Conservation (phyloP, 768 basidiomycete species). For the Aureoboletus auriporus region DNA sequence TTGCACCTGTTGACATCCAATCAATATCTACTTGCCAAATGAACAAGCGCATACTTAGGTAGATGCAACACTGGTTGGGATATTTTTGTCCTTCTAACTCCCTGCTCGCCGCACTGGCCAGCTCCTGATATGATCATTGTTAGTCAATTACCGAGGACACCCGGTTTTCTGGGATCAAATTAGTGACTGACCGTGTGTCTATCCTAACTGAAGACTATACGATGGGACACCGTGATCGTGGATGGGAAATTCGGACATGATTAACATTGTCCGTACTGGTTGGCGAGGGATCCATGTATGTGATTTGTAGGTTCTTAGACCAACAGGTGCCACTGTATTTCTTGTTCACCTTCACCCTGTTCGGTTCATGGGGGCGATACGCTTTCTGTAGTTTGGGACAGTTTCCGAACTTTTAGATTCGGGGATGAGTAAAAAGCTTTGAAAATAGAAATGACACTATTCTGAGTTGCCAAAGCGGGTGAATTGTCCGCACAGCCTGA, state of each 20-base stretch:
- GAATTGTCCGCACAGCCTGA: background rate
- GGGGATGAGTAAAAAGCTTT: too few relatives aligned
- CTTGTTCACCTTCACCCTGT: too few relatives aligned
- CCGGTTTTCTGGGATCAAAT: background rate
- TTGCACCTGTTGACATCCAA: too few relatives aligned
- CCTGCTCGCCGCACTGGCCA: background rate
- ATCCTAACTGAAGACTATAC: background rate
- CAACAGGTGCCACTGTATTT: too few relatives aligned
- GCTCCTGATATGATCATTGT: background rate
- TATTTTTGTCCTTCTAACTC: background rate
- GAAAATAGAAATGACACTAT: slow-evolving; percentile 7
- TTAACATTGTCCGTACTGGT: background rate
- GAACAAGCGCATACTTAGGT: too few relatives aligned
- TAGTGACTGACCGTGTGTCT: too few relatives aligned
- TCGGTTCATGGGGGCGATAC: too few relatives aligned
- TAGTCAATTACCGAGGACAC: background rate
- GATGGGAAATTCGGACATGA: background rate
- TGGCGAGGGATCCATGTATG: background rate
- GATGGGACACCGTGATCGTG: background rate
- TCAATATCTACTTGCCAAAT: too few relatives aligned
- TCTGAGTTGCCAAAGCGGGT: slow-evolving; percentile 11
- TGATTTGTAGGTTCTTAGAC: background rate
- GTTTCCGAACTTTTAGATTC: too few relatives aligned
- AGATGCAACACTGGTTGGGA: background rate
- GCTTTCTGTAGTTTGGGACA: too few relatives aligned